A percentile compares a stretch with the other conserved stretches of the same genome.
Evolutionary conservation across 1,284 basidiomycete genomes (phyloP).

Genomic region (Malassezia furfur): DNA sequence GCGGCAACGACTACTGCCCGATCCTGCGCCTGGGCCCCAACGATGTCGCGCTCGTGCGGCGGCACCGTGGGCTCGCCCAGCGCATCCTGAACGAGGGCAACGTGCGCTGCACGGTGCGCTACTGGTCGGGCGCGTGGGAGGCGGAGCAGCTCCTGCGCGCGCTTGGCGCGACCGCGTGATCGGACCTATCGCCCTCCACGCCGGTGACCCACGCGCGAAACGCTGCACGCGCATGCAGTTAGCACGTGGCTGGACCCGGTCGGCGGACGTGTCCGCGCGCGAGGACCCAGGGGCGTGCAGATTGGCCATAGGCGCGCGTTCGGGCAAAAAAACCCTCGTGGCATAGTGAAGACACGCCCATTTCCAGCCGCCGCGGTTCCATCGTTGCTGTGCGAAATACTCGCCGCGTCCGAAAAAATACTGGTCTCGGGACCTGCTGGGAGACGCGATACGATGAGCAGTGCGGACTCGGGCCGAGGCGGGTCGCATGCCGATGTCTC

Average conservation of each 20-base stretch:
- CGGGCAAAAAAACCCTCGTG: no score
- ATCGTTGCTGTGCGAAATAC: no score
- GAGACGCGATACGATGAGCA: background rate
- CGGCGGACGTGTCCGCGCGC: no score
- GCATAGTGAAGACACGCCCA: no score
- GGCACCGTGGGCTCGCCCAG: slow-evolving; percentile 37
- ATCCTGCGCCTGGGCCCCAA: slow-evolving; percentile 59
- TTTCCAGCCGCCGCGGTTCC: no score
- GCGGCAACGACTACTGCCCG: slow-evolving; percentile 90
- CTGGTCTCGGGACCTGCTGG: no score
- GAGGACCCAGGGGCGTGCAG: no score
- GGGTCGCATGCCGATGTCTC: background rate
- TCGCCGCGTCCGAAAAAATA: no score
- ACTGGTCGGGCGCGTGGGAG: slow-evolving; percentile 47
- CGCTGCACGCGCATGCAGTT: background rate
- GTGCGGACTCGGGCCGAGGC: background rate
- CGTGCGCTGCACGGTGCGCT: slow-evolving; percentile 34
- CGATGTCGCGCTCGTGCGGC: slow-evolving; percentile 43
- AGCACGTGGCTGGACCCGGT: background rate
- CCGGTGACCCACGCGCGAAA: background rate
- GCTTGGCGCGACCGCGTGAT: slow-evolving; percentile 3
- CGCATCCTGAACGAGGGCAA: slow-evolving; percentile 34
- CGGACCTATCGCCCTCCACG: background rate
- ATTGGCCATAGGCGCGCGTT: no score
- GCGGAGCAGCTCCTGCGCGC: slow-evolving; percentile 29